Conservation (phyloP, 2,329 filamentous ascomycete genomes). For the Fusarium setosum region DNA sequence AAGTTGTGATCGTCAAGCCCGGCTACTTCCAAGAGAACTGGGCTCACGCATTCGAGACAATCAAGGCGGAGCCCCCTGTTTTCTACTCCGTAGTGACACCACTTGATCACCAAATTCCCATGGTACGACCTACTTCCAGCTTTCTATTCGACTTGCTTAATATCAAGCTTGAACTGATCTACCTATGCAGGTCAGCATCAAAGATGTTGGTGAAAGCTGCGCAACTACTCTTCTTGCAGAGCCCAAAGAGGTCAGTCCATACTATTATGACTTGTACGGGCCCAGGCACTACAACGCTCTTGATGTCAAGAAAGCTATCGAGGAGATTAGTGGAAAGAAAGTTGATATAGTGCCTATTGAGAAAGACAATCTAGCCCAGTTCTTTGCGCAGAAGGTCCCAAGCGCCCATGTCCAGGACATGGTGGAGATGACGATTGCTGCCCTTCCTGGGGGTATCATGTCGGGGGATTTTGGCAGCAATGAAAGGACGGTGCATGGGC, state of each 20-base stretch:
- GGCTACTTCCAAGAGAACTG: conserved; percentile 40
- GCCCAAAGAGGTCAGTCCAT: not conserved
- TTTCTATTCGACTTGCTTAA: fast-evolving
- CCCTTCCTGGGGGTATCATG: conserved; percentile 43
- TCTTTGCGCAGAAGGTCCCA: conserved; percentile 35
- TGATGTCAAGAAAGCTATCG: conserved; percentile 42
- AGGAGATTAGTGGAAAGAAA: conserved; percentile 38
- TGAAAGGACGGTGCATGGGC: conserved; percentile 36
- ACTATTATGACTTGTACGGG: conserved; percentile 40
- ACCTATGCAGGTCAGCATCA: conserved; percentile 38
- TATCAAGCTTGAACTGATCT: not conserved
- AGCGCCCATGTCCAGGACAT: conserved; percentile 35
- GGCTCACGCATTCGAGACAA: conserved; percentile 30
- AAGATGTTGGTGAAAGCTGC: conserved; percentile 42
- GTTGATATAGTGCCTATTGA: conserved; percentile 32
- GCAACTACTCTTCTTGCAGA: conserved; percentile 33
- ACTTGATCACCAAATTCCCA: conserved; percentile 45
- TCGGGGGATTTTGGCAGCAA: conserved; percentile 35
- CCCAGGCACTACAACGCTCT: conserved; percentile 42
- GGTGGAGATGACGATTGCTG: conserved; percentile 42
- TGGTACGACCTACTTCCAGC: conserved; percentile 33
- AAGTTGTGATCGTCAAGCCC: conserved; percentile 35
- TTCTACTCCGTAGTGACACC: conserved; percentile 45
- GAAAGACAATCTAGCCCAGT: conserved; percentile 37
- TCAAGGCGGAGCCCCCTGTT: conserved; percentile 32